Evolutionary conservation across 169 alveolate species (phyloP), one percentile per base, ranked within the genome.

Genomic region (Plasmodium fragile): DNA sequence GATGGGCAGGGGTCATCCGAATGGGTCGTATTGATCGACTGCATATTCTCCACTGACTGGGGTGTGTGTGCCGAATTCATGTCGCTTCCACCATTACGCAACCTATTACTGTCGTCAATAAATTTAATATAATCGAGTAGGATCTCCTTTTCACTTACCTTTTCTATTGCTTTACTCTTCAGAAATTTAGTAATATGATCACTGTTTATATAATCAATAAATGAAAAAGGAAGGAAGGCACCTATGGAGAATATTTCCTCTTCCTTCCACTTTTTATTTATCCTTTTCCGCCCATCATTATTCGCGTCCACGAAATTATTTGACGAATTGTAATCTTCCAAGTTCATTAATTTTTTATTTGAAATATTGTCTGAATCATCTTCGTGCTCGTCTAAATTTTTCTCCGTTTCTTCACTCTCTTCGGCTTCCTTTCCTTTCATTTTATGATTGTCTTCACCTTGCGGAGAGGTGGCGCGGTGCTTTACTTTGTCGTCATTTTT

Each of bases 191-290:
- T 89, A 39, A 89, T 69, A 78, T 49, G 45, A 52, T 89, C 82
- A 89, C 89, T 89, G 72, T 89, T 89, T 77, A 89, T 49, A 89
- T 89, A 89, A 89, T 89, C 94, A 32, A 89, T 78, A 65, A 89
- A 89, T 22, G 94, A 89, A 89, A 53, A 89, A 4, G 94, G 94
- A 41, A 89, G 52, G 72, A 89, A 89, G 18, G 81, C 90, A 18
- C 94, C 94, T 18, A 89, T 22, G 45, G 94, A 89, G 81, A 89
- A 89, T 41, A 89, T 89, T 89, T 89, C 87, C 32, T 89, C 94
- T 55, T 78, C 94, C 71, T 71, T 77, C 94, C 94, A 89, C 41
- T 89, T 89, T 89, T 89, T 89, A 78, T 89, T 59, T 78, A 89
- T 89, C 78, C 5, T 89, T 89, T 59, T 89, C 45, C 59, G 59